Base-by-base conservation (phyloP, 2,329 filamentous ascomycete species). In the Ceratocystis harringtonii region DNA sequence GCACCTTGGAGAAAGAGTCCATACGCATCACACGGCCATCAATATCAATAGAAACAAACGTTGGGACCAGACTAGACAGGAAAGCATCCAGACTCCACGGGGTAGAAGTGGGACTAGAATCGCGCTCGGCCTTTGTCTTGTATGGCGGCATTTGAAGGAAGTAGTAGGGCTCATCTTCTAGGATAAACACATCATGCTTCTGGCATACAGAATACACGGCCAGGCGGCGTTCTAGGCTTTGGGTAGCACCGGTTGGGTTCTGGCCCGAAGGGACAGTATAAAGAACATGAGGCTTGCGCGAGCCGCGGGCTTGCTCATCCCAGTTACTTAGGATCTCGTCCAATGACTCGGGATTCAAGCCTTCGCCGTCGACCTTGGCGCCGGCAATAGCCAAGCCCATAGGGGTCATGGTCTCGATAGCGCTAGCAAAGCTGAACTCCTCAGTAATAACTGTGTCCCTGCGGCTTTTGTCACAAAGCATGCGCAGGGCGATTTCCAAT, bases 81-180 rank as follows among this genome's bases (percentile, higher is more conserved):
- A 96, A 96, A 10, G 87, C 85, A 3, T 86, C 82, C 65, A 89
- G 82, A 4, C 69, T 58, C 66, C 63, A 61, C 15, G 63, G 41
- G 17, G 61, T 15, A 22, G 87, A 88, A 0, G 91, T 90, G 74
- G 72, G 8, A 74, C 70, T 0, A 73, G 75, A 45, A 25, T 60
- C 3, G 96, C n/a, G 87, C 85, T 5, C 86, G 81, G 66, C 89
- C 82, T 5, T 68, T 15, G 82, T 80, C 1, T 80, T 80, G 75
- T 91, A 92, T 0, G 87, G 84, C 70, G 89, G 84, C 87, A 91
- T 89, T 75, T 96, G 92, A 44, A 96, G 80, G 77, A 92, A 96
- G 76, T 95, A 96, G 77, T 96, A 96, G 1, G 92, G 92, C 73
- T 96, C 92, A 73, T 96, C 92, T 77, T 96, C 92, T 70, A 96